phyloP scores from a whole-genome alignment of 1,284 basidiomycete genomes.

The Tilletia walkeri region DNA sequence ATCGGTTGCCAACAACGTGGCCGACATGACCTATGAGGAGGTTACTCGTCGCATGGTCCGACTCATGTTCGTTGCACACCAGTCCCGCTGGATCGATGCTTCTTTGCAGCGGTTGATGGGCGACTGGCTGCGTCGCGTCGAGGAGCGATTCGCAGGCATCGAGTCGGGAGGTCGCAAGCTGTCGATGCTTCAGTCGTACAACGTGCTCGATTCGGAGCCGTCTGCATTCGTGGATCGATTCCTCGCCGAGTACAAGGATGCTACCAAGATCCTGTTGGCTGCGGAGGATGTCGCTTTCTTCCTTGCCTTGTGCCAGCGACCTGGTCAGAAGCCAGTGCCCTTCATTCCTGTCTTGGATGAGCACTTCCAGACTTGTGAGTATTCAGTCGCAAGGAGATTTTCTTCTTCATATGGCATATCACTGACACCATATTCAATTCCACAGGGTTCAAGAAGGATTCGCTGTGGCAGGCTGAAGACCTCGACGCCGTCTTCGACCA shows the following conservation, averaged over 20 bases:
- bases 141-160: conserved; percentile 71
- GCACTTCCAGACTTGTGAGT: conserved; percentile 76
- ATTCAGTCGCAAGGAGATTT: conserved; percentile 74
- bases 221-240: conserved; percentile 74
- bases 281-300: conserved; percentile 94
- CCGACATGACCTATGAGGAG: conserved; percentile 98
- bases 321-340: conserved; percentile 95
- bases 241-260: conserved; percentile 77
- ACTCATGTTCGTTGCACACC: conserved; percentile 87
- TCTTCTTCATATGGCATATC: conserved; percentile 58
- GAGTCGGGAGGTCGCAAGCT: conserved; percentile 41
- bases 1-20: conserved; percentile 71
- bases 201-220: conserved; percentile 75
- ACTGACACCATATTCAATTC: conserved; percentile 31
- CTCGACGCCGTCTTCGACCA: conserved; percentile 98
- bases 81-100: conserved; percentile 88
- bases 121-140: conserved; percentile 86
- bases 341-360: conserved; percentile 95
- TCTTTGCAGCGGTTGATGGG: conserved; percentile 93
- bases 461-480: conserved; percentile 95
- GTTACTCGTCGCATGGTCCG: conserved; percentile 84
- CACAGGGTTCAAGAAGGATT: conserved; percentile 67
- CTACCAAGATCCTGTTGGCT: conserved; percentile 81
- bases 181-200: conserved; percentile 69
- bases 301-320: conserved; percentile 87